Evolutionary conservation across 2,329 filamentous ascomycete genomes (phyloP).

Genomic region (Seiridium unicorne): DNA sequence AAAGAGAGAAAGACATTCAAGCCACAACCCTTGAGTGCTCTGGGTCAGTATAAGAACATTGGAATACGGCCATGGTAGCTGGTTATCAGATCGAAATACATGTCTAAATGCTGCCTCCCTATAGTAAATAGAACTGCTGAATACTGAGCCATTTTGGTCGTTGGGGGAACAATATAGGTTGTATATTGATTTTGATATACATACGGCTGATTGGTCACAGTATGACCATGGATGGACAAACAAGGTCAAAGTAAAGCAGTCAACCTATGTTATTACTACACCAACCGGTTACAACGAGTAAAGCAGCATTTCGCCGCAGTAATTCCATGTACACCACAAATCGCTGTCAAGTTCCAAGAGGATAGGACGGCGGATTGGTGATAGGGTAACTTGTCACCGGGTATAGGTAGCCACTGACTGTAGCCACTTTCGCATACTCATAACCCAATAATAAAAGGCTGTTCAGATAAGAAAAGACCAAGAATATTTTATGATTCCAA

Average conservation of each 20-base stretch:
- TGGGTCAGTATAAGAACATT: background rate
- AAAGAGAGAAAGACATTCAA: background rate
- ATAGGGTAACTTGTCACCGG: too few relatives aligned
- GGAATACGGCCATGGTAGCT: background rate
- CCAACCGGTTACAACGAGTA: background rate
- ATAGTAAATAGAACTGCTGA: background rate
- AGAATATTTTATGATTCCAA: background rate
- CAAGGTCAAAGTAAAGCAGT: too few relatives aligned
- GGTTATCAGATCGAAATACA: background rate
- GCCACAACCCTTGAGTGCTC: background rate
- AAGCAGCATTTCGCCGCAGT: background rate
- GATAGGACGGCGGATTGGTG: too few relatives aligned
- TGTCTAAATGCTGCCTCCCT: background rate
- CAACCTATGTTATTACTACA: background rate
- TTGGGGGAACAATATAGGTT: background rate
- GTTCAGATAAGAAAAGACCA: background rate
- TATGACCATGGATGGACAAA: too few relatives aligned
- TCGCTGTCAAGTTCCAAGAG: too few relatives aligned
- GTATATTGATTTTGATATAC: background rate
- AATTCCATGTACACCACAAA: background rate
- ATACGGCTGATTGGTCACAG: background rate
- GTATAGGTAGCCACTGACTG: too few relatives aligned
- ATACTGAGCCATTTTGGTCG: background rate
- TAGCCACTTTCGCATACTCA: too few relatives aligned
- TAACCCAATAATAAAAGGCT: background rate